phyloP scores from a whole-genome alignment of 495 filamentous ascomycete genomes.

The Xylaria castorea region DNA sequence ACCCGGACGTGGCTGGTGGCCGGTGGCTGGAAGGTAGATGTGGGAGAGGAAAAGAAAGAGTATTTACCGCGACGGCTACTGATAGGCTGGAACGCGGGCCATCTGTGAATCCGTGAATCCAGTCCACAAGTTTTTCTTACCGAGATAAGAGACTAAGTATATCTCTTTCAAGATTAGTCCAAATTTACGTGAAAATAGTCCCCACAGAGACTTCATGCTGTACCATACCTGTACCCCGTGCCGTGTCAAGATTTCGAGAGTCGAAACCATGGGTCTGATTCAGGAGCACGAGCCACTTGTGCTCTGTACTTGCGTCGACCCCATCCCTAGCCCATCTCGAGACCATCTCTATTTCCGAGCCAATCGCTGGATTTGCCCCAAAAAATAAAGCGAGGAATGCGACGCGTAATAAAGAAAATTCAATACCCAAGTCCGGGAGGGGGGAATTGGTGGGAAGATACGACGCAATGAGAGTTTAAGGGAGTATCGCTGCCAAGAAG shows the following conservation, averaged over 20 bases:
- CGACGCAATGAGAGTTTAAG: background rate
- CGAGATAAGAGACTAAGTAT: constrained; percentile 12
- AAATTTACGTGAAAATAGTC: constrained; percentile 8
- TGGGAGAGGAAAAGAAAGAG: background rate
- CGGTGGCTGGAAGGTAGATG: constrained; percentile 1
- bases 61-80: constrained; percentile 6
- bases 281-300: constrained; percentile 23
- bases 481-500: constrained; percentile 1
- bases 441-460: background rate
- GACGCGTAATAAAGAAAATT: background rate
- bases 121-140: background rate
- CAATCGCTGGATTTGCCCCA: background rate
- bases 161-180: constrained; percentile 8
- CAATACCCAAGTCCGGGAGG: background rate
- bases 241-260: too few relatives aligned
- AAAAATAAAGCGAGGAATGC: background rate
- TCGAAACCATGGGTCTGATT: background rate
- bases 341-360: constrained; percentile 20
- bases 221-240: background rate
- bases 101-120: background rate
- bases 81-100: background rate
- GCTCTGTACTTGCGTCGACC: constrained; percentile 22
- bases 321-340: constrained; percentile 1
- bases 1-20: constrained; percentile 8
- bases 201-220: background rate